Evolutionary conservation across 352 stramenopile genomes (phyloP).

Genomic region (Pythium coloratum): DNA sequence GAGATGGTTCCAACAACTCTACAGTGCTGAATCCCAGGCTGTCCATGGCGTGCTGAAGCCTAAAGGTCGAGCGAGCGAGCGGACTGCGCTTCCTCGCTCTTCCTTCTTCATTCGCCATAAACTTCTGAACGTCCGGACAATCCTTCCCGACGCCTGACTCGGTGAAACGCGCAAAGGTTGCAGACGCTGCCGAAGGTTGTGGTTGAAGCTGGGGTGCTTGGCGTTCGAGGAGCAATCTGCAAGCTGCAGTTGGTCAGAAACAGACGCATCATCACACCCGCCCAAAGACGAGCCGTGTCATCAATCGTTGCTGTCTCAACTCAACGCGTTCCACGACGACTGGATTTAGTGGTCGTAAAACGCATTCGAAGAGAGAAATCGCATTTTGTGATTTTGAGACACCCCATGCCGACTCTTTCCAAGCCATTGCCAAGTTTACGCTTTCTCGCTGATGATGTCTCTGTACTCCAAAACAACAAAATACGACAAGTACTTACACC

Average conservation of each 20-base stretch:
- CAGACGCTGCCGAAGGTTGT: background rate
- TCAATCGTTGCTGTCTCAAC: constrained; percentile 5
- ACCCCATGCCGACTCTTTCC: no score
- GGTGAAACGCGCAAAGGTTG: background rate
- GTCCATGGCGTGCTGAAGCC: background rate
- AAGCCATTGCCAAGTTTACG: no score
- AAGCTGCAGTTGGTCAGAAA: background rate
- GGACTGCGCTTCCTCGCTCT: background rate
- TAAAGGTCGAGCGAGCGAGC: no score
- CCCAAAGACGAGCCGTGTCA: background rate
- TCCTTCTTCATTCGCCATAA: background rate
- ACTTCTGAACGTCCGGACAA: background rate
- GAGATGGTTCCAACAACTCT: background rate
- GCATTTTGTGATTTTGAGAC: background rate
- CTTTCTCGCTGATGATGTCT: no score
- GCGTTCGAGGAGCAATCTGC: background rate
- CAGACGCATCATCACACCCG: background rate
- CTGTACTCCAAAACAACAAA: no score
- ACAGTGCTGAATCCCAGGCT: background rate
- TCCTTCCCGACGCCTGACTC: background rate
- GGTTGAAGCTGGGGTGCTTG: constrained; percentile 1
- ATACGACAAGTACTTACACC: no score
- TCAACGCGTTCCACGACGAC: background rate
- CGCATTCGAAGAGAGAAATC: background rate
- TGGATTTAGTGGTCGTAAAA: background rate